phyloP scores from a whole-genome alignment of 2,329 filamentous ascomycete genomes.

The Colletotrichum graminicola region DNA sequence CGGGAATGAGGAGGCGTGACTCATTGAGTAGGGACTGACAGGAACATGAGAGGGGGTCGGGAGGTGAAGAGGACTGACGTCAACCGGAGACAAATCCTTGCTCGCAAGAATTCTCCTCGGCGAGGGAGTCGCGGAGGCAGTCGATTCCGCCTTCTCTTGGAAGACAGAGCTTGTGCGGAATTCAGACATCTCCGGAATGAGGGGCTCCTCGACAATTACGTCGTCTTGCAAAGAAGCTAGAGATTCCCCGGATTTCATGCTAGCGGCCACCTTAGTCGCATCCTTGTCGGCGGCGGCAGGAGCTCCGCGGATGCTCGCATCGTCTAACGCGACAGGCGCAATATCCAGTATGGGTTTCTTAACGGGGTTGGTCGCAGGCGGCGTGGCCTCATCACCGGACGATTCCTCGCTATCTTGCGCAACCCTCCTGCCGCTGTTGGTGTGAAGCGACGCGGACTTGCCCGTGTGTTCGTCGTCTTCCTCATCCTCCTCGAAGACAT shows the following conservation, averaged over 20 bases:
- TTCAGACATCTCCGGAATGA: constrained; percentile 50
- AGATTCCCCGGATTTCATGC: constrained; percentile 63
- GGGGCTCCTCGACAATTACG: constrained; percentile 62
- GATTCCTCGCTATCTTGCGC: constrained; percentile 24
- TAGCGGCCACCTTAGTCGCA: constrained; percentile 51
- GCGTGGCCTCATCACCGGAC: constrained; percentile 50
- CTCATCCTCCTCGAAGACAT: constrained; percentile 89
- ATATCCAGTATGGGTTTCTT: constrained; percentile 45
- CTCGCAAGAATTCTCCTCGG: constrained; percentile 56
- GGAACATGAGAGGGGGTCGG: constrained; percentile 61
- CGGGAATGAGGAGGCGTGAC: constrained; percentile 74
- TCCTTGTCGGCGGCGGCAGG: constrained; percentile 63
- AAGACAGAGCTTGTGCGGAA: constrained; percentile 55
- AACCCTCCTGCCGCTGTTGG: constrained; percentile 8
- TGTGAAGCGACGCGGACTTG: constrained; percentile 44
- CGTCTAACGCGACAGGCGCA: not conserved
- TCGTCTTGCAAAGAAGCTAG: constrained; percentile 65
- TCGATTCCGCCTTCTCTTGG: constrained; percentile 50
- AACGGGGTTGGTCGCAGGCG: constrained; percentile 46
- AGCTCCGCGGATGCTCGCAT: constrained; percentile 45
- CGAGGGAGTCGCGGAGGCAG: constrained; percentile 60
- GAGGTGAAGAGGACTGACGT: constrained; percentile 61
- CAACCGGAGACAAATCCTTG: constrained; percentile 64
- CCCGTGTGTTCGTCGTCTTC: constrained; percentile 68
- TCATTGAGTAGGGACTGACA: constrained; percentile 75